A percentile compares a stretch with the other conserved stretches of the same genome.
These are phyloP conservation scores for Fraxinus greggii DNA, from an alignment of 305 asterid genomes.

Conservation along the genomic window DNA sequence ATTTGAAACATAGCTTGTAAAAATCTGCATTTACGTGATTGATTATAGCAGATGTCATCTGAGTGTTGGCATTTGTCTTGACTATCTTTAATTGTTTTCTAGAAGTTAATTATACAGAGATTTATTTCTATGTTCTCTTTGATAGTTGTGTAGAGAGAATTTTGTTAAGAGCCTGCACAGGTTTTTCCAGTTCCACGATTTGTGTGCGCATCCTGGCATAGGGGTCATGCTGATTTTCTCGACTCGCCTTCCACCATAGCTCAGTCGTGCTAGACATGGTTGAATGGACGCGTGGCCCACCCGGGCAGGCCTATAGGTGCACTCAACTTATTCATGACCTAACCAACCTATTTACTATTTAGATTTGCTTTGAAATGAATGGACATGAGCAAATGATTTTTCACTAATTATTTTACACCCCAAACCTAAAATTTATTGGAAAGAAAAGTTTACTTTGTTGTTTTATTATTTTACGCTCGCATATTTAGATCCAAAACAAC, in stretches of 20 bases:
- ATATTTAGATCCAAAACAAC: background rate
- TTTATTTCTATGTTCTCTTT: background rate
- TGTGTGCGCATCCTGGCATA: background rate
- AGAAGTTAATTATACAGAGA: background rate
- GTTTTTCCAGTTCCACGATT: background rate
- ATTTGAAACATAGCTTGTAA: constrained; percentile 35
- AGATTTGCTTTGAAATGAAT: background rate
- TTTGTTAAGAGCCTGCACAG: background rate
- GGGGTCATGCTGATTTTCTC: background rate
- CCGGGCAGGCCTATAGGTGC: background rate
- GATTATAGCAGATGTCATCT: constrained; percentile 12
- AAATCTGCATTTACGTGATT: constrained; percentile 23
- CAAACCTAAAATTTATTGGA: background rate
- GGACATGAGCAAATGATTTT: background rate
- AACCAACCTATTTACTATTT: background rate
- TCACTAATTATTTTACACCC: background rate
- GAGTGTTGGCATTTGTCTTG: constrained; percentile 9
- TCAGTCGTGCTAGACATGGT: background rate
- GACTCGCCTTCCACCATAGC: background rate
- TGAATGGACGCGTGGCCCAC: background rate
- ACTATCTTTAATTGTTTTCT: background rate
- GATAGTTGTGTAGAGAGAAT: background rate
- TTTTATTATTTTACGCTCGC: no score
- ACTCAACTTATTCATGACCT: background rate
- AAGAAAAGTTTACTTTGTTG: background rate